Evolutionary conservation across 345 rosid genomes (phyloP), one percentile per base, ranked within the genome.

Genomic region (Melaleuca alternifolia): DNA sequence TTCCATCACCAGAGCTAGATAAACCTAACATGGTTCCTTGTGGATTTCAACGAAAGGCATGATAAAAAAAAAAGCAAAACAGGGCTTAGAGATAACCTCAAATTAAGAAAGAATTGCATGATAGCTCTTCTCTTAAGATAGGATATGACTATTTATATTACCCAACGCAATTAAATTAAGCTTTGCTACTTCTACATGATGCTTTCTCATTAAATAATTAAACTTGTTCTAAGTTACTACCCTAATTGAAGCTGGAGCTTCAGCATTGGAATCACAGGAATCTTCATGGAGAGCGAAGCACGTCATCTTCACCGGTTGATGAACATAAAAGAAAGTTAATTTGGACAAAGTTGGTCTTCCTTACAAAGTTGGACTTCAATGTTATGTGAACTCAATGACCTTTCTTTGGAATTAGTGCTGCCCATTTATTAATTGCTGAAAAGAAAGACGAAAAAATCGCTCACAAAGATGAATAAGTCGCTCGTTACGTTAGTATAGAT

Each of bases 31-130:
- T 2, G 71, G 37, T 59, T 59, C 71, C 71, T 59, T n/a, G 71
- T n/a, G 37, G 33, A 13, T 59, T 15, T 59, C 37, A 59, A 5
- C 18, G n/a, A 0, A 12, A n/a, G 33, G 16, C 18, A 13, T 61
- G 75, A 61, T 13, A 0, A 28, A 61, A 28, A 28, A 0, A 28
- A 61, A 28, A 28, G 75, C 37, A 61, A 13, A 61, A 61, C 37
- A 0, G 65, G 37, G 75, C 37, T 1, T 61, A 13, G 10, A 61
- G 75, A 61, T 61, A 0, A 0, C 16, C 20, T 61, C 1, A 37
- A 61, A 61, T 61, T 28, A 61, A 57, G 15, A 57, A 57, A 11
- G 65, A 57, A 57, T 57, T 26, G 65, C 4, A 1, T 26, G 65
- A 57, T 57, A 11, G 65, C 16, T 57, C 14, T 26, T 7, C 15